Evolutionary conservation across 1,284 basidiomycete species (phyloP), one percentile per base, ranked within the genome.

Genomic region (Gymnopus androsaceus): DNA sequence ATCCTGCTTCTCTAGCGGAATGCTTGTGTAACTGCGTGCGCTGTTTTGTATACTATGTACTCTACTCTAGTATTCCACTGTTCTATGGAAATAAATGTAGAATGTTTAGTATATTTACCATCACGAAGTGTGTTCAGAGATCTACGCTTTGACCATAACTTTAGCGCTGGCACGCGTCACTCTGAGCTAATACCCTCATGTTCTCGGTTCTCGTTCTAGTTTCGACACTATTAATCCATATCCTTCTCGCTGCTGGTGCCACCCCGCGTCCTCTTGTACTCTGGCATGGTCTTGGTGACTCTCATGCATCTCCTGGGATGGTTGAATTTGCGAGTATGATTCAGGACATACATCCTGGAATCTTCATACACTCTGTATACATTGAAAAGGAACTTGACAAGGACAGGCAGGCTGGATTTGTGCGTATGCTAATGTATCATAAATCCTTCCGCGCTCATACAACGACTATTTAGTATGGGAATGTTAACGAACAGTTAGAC

Each of bases 211-310:
- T 41, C 11, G 21, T 53, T 15, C 42, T 28, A 25, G 19, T 44
- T 23, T 38, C 23, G 33, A 30, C 8, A n/a, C 12, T 36, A 15
- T 12, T 40, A 28, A 6, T 41, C 28, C 37, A 25, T 46, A 12
- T 31, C 21, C 17, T 17, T 27, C 40, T 34, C 51, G 1, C 31
- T 30, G 21, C 41, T 36, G 31, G 19, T 45, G 2, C 17, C 12
- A 21, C 30, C 37, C 68, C 68, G 27, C 80, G 90, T 31, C 90
- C 94, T 1, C 77, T 98, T 37, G 95, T 97, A 33, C 76, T 98
- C 57, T 98, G 95, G 96, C 96, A 99, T 73, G 96, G 96, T 5
- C 78, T 59, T 77, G 77, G 85, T 12, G 86, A 90, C 67, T 80
- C 82, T 0, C 80, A 88, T 63, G 74, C 75, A 51, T 87, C 84